Conservation (phyloP, 2,329 filamentous ascomycete genomes). For the Penicillium fuscoglaucum region DNA sequence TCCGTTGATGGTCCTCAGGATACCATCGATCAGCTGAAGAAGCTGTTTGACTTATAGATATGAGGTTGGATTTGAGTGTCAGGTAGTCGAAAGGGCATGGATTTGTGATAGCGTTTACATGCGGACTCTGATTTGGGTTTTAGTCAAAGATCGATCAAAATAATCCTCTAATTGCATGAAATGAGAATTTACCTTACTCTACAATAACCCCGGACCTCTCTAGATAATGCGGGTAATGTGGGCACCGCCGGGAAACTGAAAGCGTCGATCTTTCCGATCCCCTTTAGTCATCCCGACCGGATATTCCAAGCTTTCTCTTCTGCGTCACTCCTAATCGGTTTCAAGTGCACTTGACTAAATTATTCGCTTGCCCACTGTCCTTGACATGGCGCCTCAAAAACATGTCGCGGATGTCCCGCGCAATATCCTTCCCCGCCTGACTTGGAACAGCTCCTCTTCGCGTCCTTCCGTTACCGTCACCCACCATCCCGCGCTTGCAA, state of each 20-base stretch:
- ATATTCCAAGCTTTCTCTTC: conserved; percentile 1
- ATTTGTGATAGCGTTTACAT: conserved; percentile 24
- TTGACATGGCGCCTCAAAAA: conserved; percentile 44
- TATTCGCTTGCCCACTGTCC: neutral
- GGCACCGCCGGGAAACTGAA: conserved; percentile 5
- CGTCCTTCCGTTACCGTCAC: conserved; percentile 33
- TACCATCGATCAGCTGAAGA: conserved; percentile 75
- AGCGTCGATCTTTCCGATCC: conserved; percentile 4
- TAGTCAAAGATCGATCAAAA: conserved; percentile 1
- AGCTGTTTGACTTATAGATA: conserved; percentile 69
- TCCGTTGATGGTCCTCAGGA: conserved; percentile 78
- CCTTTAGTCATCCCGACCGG: conserved; percentile 10
- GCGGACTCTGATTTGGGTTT: conserved; percentile 2
- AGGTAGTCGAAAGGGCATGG: conserved; percentile 3
- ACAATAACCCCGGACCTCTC: neutral
- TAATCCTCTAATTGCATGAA: conserved; percentile 4
- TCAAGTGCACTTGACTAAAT: neutral
- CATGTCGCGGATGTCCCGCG: conserved; percentile 46
- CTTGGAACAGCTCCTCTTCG: conserved; percentile 42
- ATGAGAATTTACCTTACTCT: neutral
- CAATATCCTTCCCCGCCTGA: conserved; percentile 44
- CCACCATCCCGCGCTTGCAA: conserved; percentile 28
- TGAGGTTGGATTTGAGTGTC: neutral
- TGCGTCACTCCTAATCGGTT: neutral
- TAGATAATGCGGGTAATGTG: neutral